These are phyloP conservation scores for Hirschfeldia incana DNA, from an alignment of 345 rosid genomes.

Conservation along the genomic window DNA sequence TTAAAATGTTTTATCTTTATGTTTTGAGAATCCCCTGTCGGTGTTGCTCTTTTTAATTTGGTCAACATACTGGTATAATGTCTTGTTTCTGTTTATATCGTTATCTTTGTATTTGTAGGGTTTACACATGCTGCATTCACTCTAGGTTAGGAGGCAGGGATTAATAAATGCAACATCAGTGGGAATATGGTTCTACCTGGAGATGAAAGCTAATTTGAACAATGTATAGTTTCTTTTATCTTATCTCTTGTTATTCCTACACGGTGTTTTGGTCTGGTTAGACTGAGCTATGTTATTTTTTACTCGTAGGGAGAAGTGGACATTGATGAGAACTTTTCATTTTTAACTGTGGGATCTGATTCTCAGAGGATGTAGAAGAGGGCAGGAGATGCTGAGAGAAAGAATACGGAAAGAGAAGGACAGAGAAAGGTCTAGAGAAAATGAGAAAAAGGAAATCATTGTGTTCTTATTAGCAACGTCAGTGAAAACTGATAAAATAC, in stretches of 20 bases:
- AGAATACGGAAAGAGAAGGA: neutral
- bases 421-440: neutral
- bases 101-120: constrained; percentile 45
- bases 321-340: neutral
- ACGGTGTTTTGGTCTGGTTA: neutral
- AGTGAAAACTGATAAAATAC: neutral
- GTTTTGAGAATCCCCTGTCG: no score
- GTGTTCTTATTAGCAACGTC: neutral
- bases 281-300: neutral
- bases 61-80: no score
- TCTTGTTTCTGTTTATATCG: neutral
- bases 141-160: constrained; percentile 91
- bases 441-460: neutral
- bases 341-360: neutral
- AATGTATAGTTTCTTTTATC: constrained; percentile 45
- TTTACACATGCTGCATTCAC: constrained; percentile 85
- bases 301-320: neutral
- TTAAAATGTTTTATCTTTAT: no score
- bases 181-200: constrained; percentile 95
- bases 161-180: constrained; percentile 78
- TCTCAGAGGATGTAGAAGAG: neutral
- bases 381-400: neutral
- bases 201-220: constrained; percentile 94
- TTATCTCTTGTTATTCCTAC: neutral
- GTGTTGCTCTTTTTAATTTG: no score